Evolutionary conservation across 2,329 filamentous ascomycete species (phyloP), one percentile per base, ranked within the genome.

Genomic region (Fusarium sulawesiense): DNA sequence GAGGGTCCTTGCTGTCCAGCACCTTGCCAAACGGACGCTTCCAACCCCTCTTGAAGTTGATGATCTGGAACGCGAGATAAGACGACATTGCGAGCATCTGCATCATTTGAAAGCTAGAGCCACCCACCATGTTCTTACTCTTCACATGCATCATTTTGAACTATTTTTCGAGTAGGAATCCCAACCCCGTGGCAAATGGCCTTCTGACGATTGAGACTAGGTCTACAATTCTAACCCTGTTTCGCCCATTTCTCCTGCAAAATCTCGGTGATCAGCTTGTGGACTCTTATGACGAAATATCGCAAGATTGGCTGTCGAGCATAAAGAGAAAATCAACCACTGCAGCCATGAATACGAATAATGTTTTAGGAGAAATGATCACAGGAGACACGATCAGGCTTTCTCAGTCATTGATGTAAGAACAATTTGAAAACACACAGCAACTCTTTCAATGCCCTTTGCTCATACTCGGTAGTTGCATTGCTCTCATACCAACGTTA

Each of bases 401-500:
- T 21, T 45, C 42, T 25, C 42, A 11, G 7, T n/a, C 27, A 41
- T 21, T 34, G 56, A n/a, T 48, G 46, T 30, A 48, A 32, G 18
- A 32, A 32, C n/a, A 23, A 12, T 3, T 29, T 8, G 11, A 3
- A 40, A 18, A 12, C 34, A n/a, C 11, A 18, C 30, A 18, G 7
- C 16, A 21, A 9, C 3, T 48, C 3, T 25, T 45, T 45, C 3
- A 18, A 6, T 14, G 20, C 3, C 18, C 42, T 18, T 45, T 25
- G 3, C 42, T 45, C 14, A 45, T 6, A 10, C 5, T 48, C 6
- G 7, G 9, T 21, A 64, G 63, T 2, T 46, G 57, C 13, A 54
- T 59, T 14, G 60, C 66, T 11, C 60, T 70, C 20, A 29, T 64
- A 7, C 56, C 60, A 2, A 44, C 64, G 0, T 49, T 70, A 54